Evolutionary conservation across 2,329 filamentous ascomycete species (phyloP), one percentile per base, ranked within the genome.

Genomic region (Diaporthe eres): DNA sequence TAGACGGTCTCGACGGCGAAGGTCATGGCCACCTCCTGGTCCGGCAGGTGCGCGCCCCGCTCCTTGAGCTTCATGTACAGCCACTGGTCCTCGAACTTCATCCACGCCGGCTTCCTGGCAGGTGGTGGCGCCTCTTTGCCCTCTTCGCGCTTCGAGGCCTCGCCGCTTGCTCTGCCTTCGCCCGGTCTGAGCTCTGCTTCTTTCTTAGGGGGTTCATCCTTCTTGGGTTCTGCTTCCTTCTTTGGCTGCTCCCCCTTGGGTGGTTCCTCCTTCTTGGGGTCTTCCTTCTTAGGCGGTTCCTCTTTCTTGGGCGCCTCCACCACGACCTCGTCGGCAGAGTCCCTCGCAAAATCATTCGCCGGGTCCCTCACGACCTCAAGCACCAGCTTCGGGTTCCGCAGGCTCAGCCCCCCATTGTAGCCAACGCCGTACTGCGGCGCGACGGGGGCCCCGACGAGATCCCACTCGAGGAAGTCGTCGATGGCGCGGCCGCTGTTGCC

Each of bases 391-490:
- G 81, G 81, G 73, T 80, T 82, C 2, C 83, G 79, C 47, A 84
- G 74, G 17, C 82, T 83, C 53, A 84, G 65, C 0, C 82, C 82
- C n/a, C 82, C 83, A 71, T 84, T 83, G 75, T 80, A 84, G 2
- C 80, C 81, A 0, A 77, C 25, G 44, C 81, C 77, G 31, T 78
- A 77, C 13, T 74, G n/a, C 10, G 70, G 28, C 15, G 67, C 55
- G 47, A 83, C 79, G 1, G 83, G 82, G 22, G 83, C 83, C 2
- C 83, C 82, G 71, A 84, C 75, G 25, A 82, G 79, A 76, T 86
- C 84, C 77, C 79, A 85, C 44, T 79, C 78, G 15, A 85, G 22
- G 70, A 86, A 86, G 67, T 85, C 83, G 60, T 85, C 84, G n/a
- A 82, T 78, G 63, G 77, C 79, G 5, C 73, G 74, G 39, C 77